Percentiles rank a stretch among this genome's conserved stretches.
phyloP scores from a whole-genome alignment of 1,284 basidiomycete genomes.

The Serendipita sp. region DNA sequence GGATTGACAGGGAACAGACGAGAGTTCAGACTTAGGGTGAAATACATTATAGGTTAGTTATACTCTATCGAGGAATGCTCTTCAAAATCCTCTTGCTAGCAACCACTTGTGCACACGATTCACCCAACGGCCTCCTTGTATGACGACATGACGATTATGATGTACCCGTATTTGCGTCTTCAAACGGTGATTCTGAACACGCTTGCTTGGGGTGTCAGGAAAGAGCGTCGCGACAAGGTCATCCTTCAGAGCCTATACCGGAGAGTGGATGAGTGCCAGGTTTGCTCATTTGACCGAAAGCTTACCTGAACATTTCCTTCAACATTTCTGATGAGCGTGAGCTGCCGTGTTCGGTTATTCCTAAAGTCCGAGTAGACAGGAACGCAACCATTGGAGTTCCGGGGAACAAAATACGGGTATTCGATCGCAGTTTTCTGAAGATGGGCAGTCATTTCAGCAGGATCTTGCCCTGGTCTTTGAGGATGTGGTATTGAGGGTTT shows the following conservation, averaged over 20 bases:
- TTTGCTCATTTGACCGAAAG: constrained; percentile 8
- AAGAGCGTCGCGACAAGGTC: constrained; percentile 5
- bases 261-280: not conserved
- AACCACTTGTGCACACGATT: constrained; percentile 6
- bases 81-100: not conserved
- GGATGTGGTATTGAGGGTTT: not conserved
- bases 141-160: not conserved
- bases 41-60: too few species aligned
- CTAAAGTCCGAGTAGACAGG: constrained; percentile 61
- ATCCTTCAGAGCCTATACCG: constrained; percentile 2
- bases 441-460: not conserved
- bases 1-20: too few species aligned
- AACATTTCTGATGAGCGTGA: constrained; percentile 34
- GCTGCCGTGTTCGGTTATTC: constrained; percentile 42
- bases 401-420: constrained; percentile 42
- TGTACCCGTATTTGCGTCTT: not conserved
- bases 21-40: too few species aligned
- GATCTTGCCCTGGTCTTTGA: not conserved
- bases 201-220: not conserved
- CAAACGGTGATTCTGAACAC: not conserved
- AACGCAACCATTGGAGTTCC: constrained; percentile 47
- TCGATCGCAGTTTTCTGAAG: not conserved
- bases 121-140: not conserved
- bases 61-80: not conserved
- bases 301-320: constrained; percentile 31